Percentiles rank a stretch among this genome's conserved stretches.
Evolutionary conservation across 1,139 yeast genomes (phyloP).

Genomic region (Yamadazyma pseudoaaseri): DNA sequence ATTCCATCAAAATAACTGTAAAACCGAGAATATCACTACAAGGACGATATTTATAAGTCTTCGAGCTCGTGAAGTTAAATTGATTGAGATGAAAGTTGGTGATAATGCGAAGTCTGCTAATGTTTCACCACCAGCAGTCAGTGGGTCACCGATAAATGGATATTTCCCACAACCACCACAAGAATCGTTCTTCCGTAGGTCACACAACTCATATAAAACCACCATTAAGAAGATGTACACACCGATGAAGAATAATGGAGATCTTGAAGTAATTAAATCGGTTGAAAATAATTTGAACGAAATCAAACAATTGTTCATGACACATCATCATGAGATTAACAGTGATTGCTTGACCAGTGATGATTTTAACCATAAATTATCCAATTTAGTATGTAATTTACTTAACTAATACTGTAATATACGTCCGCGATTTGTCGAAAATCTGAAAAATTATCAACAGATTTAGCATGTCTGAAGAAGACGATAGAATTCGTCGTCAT

Average conservation of each 20-base stretch:
- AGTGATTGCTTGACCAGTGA: slow-evolving; percentile 8
- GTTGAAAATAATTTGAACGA: slow-evolving; percentile 28
- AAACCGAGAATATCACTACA: slow-evolving; percentile 30
- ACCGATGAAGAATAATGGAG: slow-evolving; percentile 34
- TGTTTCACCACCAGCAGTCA: slow-evolving; percentile 6
- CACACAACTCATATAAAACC: slow-evolving; percentile 30
- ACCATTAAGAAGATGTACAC: slow-evolving; percentile 36
- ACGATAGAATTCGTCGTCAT: slow-evolving; percentile 5
- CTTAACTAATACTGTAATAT: slow-evolving; percentile 6
- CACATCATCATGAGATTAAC: slow-evolving; percentile 7
- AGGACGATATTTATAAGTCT: slow-evolving; percentile 46
- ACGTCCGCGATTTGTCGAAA: background rate
- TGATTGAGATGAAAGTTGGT: slow-evolving; percentile 40
- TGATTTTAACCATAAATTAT: slow-evolving; percentile 20
- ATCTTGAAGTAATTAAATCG: slow-evolving; percentile 23
- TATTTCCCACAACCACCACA: slow-evolving; percentile 7
- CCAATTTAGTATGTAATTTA: slow-evolving; percentile 17
- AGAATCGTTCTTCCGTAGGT: slow-evolving; percentile 6
- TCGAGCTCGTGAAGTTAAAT: slow-evolving; percentile 57
- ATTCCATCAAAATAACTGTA: slow-evolving; percentile 40
- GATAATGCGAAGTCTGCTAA: slow-evolving; percentile 6
- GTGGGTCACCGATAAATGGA: slow-evolving; percentile 7
- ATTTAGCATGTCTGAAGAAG: slow-evolving; percentile 6
- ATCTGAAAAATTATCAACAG: background rate
- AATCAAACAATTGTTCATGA: slow-evolving; percentile 23